These are phyloP conservation scores for Brassica napus DNA, from an alignment of 345 rosid species.

Conservation along the genomic window Da-Ae NC_063446.1:12889501-12890000, in stretches of 20 bases:
- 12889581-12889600: no score
- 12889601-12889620: background rate
- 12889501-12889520: background rate
- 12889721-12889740: slow-evolving; percentile 24
- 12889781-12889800: background rate
- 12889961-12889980: slow-evolving; percentile 2
- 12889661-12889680: slow-evolving; percentile 6
- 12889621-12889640: slow-evolving; percentile 14
- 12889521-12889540: background rate
- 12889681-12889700: slow-evolving; percentile 40
- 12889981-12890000: background rate
- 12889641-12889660: slow-evolving; percentile 2
- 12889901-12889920: background rate
- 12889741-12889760: background rate
- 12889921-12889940: background rate
- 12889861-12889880: background rate
- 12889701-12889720: slow-evolving; percentile 22
- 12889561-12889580: background rate
- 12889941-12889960: slow-evolving; percentile 5
- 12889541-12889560: background rate
- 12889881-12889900: background rate
- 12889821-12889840: background rate
- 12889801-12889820: background rate
- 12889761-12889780: background rate
- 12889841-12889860: background rate